Evolutionary conservation across 371 early-diverging fungal species (phyloP), one percentile per base, ranked within the genome.

Genomic region (Mortierella sp.): DNA sequence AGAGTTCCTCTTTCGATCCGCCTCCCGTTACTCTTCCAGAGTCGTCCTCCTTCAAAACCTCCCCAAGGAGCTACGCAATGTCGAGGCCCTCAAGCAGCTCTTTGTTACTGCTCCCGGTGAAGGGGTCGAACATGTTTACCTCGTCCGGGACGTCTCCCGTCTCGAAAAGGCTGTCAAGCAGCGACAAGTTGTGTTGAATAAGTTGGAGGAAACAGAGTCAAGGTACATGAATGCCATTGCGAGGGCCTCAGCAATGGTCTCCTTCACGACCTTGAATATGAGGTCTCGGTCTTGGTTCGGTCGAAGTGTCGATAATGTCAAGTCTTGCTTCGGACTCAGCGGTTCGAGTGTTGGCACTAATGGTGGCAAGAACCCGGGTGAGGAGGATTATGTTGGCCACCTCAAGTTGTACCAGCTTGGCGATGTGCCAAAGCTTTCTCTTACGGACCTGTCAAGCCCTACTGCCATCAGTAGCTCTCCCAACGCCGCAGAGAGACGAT

Each of bases 331-430:
- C 31, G 81, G 77, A 3, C 24, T n/a, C 19, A 72, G 72, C 5
- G 68, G 31, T 3, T n/a, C 28, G 24, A 60, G 34, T 26, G 31
- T 31, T 28, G 57, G 73, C 45, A 11, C 19, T 0, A 68, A 9
- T 24, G 68, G 68, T 34, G 48, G 54, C 14, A 47, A 50, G 42
- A n/a, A 50, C 42, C 60, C 38, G 5, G 76, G 65, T 2, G 81
- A 80, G 0, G 76, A 74, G 16, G 78, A 82, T 2, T 70, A 82
- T 60, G 82, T 82, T 8, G 82, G 82, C 0, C 82, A 70, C 2
- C 52, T 82, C 28, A 82, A 82, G 71, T 19, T 74, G 63, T 82
- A 82, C 34, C 82, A 82, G 34, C 75, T 82, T n/a, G 74, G 50
- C 0, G 75, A 77, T n/a, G 50, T 82, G 11, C 82, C 82, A 38